Evolutionary conservation across 768 basidiomycete species (phyloP).

Genomic region (Termitomyces sp.): DNA sequence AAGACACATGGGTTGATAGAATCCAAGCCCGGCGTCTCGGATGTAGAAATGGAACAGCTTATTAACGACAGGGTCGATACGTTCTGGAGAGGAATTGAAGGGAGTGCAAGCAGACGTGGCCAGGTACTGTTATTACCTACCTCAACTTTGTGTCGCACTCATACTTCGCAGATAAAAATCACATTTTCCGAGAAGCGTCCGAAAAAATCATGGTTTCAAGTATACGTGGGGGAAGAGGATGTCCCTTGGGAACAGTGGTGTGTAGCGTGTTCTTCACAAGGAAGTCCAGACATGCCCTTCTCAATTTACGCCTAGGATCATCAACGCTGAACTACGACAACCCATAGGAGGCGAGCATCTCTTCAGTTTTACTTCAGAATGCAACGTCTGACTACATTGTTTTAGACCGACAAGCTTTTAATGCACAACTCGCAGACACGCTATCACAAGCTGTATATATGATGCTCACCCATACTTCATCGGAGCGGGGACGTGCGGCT

Average conservation of each 20-base stretch:
- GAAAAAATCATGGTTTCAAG: constrained; percentile 76
- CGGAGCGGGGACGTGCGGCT: constrained; percentile 65
- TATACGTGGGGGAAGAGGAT: constrained; percentile 71
- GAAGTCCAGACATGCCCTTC: neutral
- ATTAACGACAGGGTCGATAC: constrained; percentile 71
- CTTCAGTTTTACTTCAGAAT: neutral
- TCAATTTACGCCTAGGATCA: constrained; percentile 42
- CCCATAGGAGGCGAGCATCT: constrained; percentile 59
- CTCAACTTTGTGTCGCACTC: neutral
- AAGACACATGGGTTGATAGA: neutral
- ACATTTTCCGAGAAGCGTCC: constrained; percentile 74
- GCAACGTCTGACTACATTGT: neutral
- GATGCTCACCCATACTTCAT: constrained; percentile 75
- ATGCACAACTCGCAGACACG: constrained; percentile 51
- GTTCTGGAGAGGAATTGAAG: constrained; percentile 77
- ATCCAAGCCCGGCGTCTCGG: constrained; percentile 69
- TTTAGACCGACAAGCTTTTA: constrained; percentile 45
- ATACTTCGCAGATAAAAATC: constrained; percentile 48
- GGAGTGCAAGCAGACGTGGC: constrained; percentile 54
- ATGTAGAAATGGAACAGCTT: constrained; percentile 64
- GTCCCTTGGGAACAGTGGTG: constrained; percentile 88
- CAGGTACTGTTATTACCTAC: constrained; percentile 38
- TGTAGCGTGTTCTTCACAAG: constrained; percentile 29
- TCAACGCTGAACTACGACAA: constrained; percentile 77
- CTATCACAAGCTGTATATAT: constrained; percentile 62